Evolutionary conservation across 345 rosid genomes (phyloP), one percentile per base, ranked within the genome.

Genomic region (Cardamine resedifolia): DNA sequence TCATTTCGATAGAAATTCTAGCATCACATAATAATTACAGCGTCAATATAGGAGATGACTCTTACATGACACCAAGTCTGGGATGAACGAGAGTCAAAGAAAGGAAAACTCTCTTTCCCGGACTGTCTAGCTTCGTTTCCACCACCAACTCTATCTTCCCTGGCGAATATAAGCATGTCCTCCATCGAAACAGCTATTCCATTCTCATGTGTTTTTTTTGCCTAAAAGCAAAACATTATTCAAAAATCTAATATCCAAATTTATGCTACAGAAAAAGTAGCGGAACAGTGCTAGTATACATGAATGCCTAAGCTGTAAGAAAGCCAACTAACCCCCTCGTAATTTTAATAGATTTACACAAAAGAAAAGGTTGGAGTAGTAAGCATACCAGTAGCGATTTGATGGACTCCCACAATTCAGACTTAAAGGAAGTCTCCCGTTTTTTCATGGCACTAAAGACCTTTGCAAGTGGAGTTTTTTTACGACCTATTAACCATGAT

Each of bases 401-500:
- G 55, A 85, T 66, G 49, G 76, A 77, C 83, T 79, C 71, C 80
- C 81, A 77, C 62, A 92, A 38, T 63, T 81, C 57, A 76, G 72
- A 76, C 83, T 74, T 86, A 63, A 90, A 92, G 70, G 83, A 82
- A 50, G 57, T 75, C 78, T 88, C 96, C 73, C 86, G 80, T 63
- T 83, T 88, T 80, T 81, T 86, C 87, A 92, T 77, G 78, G 79
- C 58, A 76, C 53, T 61, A 70, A 83, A 83, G 57, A 82, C 78
- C 85, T 79, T 87, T 30, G 85, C 77, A 41, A 85, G 78, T 33
- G 90, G 74, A 49, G 66, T 69, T 72, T 58, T 72, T 56, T 68
- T 85, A 67, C 53, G 73, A 77, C 82, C 96, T 92, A 77, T 53
- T 24, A 76, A 56, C 34, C 61, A n/a, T 61, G 77, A 64, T 19